Percentiles rank a stretch among this genome's conserved stretches.
Evolutionary conservation across 2,329 filamentous ascomycete genomes (phyloP).

Genomic region (Epichloe sp.): DNA sequence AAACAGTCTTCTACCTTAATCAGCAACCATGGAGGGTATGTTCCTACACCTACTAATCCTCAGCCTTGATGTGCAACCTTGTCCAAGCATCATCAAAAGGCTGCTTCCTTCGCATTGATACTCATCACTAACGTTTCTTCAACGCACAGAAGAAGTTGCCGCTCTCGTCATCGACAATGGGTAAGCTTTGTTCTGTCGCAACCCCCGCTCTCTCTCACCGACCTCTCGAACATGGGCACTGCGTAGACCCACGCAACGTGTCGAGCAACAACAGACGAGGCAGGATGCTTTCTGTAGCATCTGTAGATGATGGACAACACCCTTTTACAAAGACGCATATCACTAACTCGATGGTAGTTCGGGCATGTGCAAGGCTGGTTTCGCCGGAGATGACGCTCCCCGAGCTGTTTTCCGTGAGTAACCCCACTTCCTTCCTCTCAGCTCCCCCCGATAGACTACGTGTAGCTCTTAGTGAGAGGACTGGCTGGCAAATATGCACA

Average conservation of each 20-base stretch:
- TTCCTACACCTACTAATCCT: slow-evolving; percentile 9
- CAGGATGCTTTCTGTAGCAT: neutral
- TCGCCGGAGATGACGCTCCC: slow-evolving; percentile 99
- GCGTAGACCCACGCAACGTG: slow-evolving; percentile 5
- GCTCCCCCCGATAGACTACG: slow-evolving; percentile 3
- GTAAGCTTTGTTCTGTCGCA: slow-evolving; percentile 50
- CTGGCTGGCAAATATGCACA: slow-evolving; percentile 1
- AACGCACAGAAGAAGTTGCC: slow-evolving; percentile 87
- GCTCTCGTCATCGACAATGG: slow-evolving; percentile 99
- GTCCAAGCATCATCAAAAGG: neutral
- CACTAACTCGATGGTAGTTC: slow-evolving; percentile 55
- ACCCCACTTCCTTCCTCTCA: slow-evolving; percentile 20
- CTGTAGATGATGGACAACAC: neutral
- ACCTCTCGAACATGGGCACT: slow-evolving; percentile 13
- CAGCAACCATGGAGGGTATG: slow-evolving; percentile 45
- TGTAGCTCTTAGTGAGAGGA: slow-evolving; percentile 5
- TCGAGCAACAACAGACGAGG: neutral
- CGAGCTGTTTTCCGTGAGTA: slow-evolving; percentile 99
- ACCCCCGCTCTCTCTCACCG: slow-evolving; percentile 22
- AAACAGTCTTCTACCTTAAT: slow-evolving; percentile 25
- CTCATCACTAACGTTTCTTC: slow-evolving; percentile 29
- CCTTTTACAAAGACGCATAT: slow-evolving; percentile 1
- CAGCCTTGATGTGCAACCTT: neutral
- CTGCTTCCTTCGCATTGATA: slow-evolving; percentile 2
- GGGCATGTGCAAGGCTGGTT: slow-evolving; percentile 99